Evolutionary conservation across 345 rosid genomes (phyloP).

Genomic region (Angophora floribunda): DNA sequence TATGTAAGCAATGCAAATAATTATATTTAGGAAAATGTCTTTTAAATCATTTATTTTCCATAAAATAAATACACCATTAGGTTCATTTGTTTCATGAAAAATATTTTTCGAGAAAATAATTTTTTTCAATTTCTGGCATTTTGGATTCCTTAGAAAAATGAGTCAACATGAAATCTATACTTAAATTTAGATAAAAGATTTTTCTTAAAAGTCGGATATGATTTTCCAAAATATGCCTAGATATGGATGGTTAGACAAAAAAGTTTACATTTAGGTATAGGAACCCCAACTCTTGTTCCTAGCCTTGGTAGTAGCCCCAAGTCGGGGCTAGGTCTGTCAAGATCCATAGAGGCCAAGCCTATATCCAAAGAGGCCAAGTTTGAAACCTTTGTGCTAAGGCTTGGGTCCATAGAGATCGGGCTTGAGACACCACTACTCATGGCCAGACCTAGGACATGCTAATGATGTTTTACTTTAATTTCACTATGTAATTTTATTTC

Average conservation of each 20-base stretch:
- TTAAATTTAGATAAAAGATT: background rate
- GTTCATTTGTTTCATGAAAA: background rate
- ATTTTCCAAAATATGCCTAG: background rate
- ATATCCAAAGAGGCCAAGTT: background rate
- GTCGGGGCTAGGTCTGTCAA: too few relatives aligned
- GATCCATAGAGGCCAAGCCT: background rate
- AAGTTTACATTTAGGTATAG: background rate
- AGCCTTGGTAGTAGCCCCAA: background rate
- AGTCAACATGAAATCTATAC: background rate
- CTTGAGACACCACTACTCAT: background rate
- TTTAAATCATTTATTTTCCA: too few relatives aligned
- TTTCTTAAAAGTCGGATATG: background rate
- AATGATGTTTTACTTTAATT: background rate
- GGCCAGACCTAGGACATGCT: background rate
- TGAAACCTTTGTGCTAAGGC: fast-evolving
- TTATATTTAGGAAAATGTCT: too few relatives aligned
- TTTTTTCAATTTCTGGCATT: background rate
- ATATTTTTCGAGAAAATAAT: too few relatives aligned
- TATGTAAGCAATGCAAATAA: background rate
- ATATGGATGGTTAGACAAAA: background rate
- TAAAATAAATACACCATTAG: too few relatives aligned
- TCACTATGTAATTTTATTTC: background rate
- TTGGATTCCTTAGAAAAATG: background rate
- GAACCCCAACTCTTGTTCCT: background rate
- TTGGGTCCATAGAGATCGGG: background rate